Base-by-base conservation (phyloP, 2,329 filamentous ascomycete genomes). In the Botrytis paeoniae region DNA sequence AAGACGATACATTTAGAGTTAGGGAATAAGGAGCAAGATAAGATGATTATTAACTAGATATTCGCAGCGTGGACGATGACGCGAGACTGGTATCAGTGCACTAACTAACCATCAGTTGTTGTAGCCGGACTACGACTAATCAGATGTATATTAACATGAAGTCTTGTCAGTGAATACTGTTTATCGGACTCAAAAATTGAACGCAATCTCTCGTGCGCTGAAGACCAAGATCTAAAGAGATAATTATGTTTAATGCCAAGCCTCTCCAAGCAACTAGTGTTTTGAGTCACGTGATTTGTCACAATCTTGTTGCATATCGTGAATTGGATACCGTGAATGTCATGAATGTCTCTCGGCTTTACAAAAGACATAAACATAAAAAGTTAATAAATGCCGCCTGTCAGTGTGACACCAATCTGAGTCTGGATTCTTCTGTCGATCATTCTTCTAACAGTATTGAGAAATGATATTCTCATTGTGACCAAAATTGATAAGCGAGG, bases 241-340 rank as follows among this genome's bases (percentile, higher is more conserved):
- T n/a, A 51, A 48, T 4, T 29, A 18, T 29, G 14, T 57, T 32
- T 1, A 18, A 8, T 57, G 51, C 51, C 51, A 29, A 29, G 51
- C n/a, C 6, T 2, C 14, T 54, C 4, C 7, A 29, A 18, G 51
- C n/a, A 18, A 12, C 51, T 57, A 57, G 51, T 57, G 51, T 2
- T 1, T 6, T 1, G 1, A 0, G 7, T 29, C 51, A 57, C 51
- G 51, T 57, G 51, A 57, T 3, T 57, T 7, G 0, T 7, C 0
- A 1, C n/a, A 4, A 18, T 29, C 16, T 57, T 57, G 51, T 57
- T 57, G 51, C 51, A 57, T 9, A 57, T 57, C 51, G 29, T 2
- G 16, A 16, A 8, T 18, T 4, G n/a, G 51, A 57, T 16, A 57
- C n/a, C 25, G 16, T 57, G 51, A 29, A 29, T 57, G 14, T 18